Evolutionary conservation across 345 rosid genomes (phyloP).

Genomic region (Salix viminalis): DNA sequence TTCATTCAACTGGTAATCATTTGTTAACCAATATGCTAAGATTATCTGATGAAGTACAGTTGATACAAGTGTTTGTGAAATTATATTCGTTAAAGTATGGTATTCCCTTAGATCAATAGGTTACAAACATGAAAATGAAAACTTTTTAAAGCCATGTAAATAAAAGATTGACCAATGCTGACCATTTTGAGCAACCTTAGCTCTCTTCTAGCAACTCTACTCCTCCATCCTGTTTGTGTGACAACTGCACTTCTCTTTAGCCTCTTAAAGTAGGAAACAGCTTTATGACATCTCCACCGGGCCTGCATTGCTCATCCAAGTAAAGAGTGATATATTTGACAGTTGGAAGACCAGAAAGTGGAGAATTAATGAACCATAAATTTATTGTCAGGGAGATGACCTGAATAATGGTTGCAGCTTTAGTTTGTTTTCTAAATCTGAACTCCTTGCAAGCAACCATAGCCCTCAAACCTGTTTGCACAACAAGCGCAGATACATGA

Average conservation of each 20-base stretch:
- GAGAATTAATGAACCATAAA: neutral
- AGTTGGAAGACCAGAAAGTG: neutral
- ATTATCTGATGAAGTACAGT: neutral
- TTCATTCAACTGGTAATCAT: neutral
- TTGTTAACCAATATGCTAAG: neutral
- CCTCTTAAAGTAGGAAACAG: constrained; percentile 47
- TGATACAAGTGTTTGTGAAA: neutral
- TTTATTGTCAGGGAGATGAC: constrained; percentile 21
- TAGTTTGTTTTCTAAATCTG: constrained; percentile 53
- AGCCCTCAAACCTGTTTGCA: constrained; percentile 69
- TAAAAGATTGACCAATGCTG: constrained; percentile 11
- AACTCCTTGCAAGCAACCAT: constrained; percentile 63
- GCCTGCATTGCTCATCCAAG: constrained; percentile 38
- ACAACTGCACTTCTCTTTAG: constrained; percentile 57
- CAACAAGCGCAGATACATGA: constrained; percentile 40
- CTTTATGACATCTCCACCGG: constrained; percentile 62
- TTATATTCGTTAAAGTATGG: neutral
- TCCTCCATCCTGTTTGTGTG: constrained; percentile 77
- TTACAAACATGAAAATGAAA: neutral
- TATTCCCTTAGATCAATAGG: neutral
- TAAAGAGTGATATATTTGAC: neutral
- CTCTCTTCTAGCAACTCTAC: constrained; percentile 57
- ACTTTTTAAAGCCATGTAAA: neutral
- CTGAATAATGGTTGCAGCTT: constrained; percentile 67
- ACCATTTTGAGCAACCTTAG: constrained; percentile 84